phyloP scores from a whole-genome alignment of 108 stramenopile species.

The Pinguiococcus pyrenoidosus region DNA sequence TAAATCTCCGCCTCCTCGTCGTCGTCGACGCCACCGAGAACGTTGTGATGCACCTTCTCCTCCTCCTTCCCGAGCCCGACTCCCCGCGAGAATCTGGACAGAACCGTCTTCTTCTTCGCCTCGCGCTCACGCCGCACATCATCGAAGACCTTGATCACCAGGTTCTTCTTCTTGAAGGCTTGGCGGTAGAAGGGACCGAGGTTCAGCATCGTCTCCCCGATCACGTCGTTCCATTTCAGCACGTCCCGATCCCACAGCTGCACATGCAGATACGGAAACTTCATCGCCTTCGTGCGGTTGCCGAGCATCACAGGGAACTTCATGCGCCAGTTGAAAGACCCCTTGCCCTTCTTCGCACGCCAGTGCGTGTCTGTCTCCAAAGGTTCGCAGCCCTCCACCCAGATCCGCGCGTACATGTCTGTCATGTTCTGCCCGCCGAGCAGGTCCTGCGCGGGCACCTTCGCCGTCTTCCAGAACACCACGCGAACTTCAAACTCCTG shows the following conservation, averaged over 20 bases:
- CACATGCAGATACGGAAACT: constrained; percentile 37
- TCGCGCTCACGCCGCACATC: too few relatives aligned
- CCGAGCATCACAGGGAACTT: constrained; percentile 35
- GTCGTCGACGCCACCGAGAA: too few relatives aligned
- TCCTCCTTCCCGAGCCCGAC: too few relatives aligned
- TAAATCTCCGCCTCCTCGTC: too few relatives aligned
- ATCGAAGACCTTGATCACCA: too few relatives aligned
- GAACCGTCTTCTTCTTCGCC: too few relatives aligned
- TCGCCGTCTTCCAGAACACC: constrained; percentile 28
- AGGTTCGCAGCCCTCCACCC: constrained; percentile 31
- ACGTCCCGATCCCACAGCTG: constrained; percentile 47
- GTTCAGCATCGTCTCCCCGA: constrained; percentile 28
- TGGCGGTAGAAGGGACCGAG: constrained; percentile 13
- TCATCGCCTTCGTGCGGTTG: constrained; percentile 9
- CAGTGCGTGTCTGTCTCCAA: constrained; percentile 47
- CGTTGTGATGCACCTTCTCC: too few relatives aligned
- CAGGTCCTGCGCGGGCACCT: too few relatives aligned
- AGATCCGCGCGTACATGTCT: constrained; percentile 33
- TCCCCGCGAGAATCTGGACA: too few relatives aligned
- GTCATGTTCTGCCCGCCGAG: constrained; percentile 30
- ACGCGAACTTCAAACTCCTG: constrained; percentile 32
- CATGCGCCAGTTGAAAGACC: constrained; percentile 48
- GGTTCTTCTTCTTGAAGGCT: constrained; percentile 18
- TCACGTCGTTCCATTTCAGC: constrained; percentile 37
- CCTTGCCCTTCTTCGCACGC: constrained; percentile 42